A percentile compares a stretch with the other conserved stretches of the same genome.
Evolutionary conservation across 1,284 basidiomycete species (phyloP).

Genomic region (Tetrapyrgos nigripes): DNA sequence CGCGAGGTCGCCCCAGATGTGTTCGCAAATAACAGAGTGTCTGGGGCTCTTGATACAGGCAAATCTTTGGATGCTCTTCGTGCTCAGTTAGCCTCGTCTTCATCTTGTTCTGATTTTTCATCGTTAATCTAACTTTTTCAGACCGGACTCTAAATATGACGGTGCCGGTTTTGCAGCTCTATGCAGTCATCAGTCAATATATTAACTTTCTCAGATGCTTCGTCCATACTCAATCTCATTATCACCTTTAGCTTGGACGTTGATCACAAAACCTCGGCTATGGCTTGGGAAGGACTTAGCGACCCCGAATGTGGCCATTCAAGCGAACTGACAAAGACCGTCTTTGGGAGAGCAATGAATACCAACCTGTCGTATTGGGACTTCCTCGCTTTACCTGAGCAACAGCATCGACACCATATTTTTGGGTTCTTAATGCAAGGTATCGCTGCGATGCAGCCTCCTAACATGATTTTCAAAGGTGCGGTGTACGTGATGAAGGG

Average conservation of each 20-base stretch:
- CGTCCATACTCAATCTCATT: background rate
- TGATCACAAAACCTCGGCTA: slow-evolving; percentile 37
- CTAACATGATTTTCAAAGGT: slow-evolving; percentile 38
- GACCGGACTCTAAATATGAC: slow-evolving; percentile 29
- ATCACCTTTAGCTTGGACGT: slow-evolving; percentile 38
- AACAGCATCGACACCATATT: slow-evolving; percentile 29
- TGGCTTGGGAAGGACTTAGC: slow-evolving; percentile 24
- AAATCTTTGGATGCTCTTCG: slow-evolving; percentile 39
- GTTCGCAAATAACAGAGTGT: slow-evolving; percentile 48
- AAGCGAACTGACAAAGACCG: background rate
- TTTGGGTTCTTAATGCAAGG: slow-evolving; percentile 44
- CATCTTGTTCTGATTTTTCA: background rate
- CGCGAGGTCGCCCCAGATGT: slow-evolving; percentile 47
- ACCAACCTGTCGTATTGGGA: background rate
- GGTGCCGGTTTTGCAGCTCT: slow-evolving; percentile 31
- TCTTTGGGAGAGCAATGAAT: background rate
- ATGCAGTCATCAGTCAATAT: slow-evolving; percentile 13
- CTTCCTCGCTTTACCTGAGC: slow-evolving; percentile 35
- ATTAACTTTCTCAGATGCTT: background rate
- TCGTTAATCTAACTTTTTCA: background rate
- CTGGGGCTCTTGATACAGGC: slow-evolving; percentile 46
- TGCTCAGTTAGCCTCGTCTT: slow-evolving; percentile 28
- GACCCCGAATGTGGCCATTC: background rate
- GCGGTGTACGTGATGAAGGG: background rate
- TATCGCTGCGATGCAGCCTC: slow-evolving; percentile 29